These are phyloP conservation scores for Leishmania amazonensis DNA, from an alignment of 208 protist species.

Conservation along the genomic window DNA sequence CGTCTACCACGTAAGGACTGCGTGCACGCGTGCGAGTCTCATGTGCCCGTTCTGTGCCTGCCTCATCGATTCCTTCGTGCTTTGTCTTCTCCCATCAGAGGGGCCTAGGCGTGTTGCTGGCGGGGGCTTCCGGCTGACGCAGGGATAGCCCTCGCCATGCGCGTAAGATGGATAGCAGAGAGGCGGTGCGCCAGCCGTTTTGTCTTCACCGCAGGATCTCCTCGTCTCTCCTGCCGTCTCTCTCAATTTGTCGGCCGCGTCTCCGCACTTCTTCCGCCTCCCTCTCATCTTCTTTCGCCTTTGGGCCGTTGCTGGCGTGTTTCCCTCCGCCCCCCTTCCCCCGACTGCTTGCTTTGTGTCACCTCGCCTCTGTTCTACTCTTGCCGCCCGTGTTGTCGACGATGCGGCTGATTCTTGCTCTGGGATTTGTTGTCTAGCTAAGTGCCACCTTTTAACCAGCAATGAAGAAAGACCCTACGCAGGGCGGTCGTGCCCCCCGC, in stretches of 20 bases:
- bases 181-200: background rate
- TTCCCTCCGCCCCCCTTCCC: background rate
- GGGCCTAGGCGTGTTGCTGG: background rate
- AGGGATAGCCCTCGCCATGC: background rate
- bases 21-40: background rate
- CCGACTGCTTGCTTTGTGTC: background rate
- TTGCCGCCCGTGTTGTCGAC: background rate
- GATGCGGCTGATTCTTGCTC: background rate
- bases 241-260: too few species aligned
- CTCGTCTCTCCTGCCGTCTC: background rate
- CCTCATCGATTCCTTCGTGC: background rate
- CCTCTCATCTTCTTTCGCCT: background rate
- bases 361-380: background rate
- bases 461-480: background rate
- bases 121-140: background rate
- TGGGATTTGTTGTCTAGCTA: background rate
- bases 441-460: constrained; percentile 3
- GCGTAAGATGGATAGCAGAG: background rate
- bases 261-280: background rate
- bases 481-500: background rate
- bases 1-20: background rate
- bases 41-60: too few species aligned
- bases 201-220: background rate
- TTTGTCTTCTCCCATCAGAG: background rate
- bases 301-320: background rate